Conservation (phyloP, 192 early-diverging fungal species). For the Gonapodya sp. region DNA sequence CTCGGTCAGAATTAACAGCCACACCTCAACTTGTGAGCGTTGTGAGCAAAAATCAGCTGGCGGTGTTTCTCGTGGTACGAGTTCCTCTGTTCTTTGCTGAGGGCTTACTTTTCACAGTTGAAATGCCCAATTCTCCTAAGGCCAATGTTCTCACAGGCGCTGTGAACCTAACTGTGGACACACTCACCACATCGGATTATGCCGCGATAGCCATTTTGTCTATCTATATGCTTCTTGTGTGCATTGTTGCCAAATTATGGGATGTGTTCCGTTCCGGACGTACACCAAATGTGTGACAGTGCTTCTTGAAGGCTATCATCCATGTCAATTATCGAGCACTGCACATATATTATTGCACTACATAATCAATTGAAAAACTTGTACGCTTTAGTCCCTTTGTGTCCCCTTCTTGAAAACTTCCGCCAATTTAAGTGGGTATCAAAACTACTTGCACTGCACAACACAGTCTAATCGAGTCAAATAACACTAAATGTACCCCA, state of each 20-base stretch:
- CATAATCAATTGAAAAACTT: too few species aligned
- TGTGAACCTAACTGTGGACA: conserved; percentile 71
- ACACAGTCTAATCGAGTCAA: too few species aligned
- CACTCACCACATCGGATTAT: conserved; percentile 44
- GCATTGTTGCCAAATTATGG: conserved; percentile 24
- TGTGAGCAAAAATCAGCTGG: conserved; percentile 74
- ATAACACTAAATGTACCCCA: too few species aligned
- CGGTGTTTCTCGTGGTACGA: conserved; percentile 67
- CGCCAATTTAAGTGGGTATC: too few species aligned
- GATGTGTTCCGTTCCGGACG: too few species aligned
- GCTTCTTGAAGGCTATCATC: too few species aligned
- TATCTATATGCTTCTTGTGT: conserved; percentile 42
- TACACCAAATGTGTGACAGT: too few species aligned
- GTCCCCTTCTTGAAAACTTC: too few species aligned
- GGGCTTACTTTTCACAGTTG: not conserved
- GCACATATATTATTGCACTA: too few species aligned
- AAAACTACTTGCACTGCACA: too few species aligned
- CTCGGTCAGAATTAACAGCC: conserved; percentile 25
- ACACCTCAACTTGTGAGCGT: conserved; percentile 51
- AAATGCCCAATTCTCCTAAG: conserved; percentile 19
- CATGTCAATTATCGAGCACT: too few species aligned
- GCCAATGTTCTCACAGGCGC: conserved; percentile 84
- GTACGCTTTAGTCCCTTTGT: too few species aligned
- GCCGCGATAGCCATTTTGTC: conserved; percentile 35
- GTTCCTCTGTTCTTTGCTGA: conserved; percentile 10